A percentile compares a stretch with the other conserved stretches of the same genome.
Conservation (phyloP, 2,329 filamentous ascomycete species). For the Fonsecaea multimorphosa region DNA sequence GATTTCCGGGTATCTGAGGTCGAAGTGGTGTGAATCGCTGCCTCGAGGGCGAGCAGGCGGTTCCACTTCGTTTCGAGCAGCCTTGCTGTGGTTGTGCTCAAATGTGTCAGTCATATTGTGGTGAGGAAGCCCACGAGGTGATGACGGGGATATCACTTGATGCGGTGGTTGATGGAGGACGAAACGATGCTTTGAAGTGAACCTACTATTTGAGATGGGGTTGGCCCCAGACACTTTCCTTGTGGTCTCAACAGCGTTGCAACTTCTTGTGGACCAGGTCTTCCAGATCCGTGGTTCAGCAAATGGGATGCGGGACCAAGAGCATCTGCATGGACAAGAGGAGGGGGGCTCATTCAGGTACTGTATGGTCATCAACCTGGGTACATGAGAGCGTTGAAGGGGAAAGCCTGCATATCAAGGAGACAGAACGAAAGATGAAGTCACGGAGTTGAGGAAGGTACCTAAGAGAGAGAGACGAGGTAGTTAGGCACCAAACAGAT, state of each 20-base stretch:
- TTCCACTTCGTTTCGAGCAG: constrained; percentile 10
- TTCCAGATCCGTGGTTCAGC: background rate
- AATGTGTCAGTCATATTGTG: constrained; percentile 25
- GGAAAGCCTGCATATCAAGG: background rate
- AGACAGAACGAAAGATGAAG: background rate
- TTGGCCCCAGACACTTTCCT: constrained; percentile 1
- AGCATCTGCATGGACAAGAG: background rate
- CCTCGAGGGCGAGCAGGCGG: background rate
- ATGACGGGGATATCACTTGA: background rate
- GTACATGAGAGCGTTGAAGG: background rate
- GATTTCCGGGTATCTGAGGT: constrained; percentile 31
- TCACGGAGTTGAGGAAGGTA: background rate
- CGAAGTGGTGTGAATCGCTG: background rate
- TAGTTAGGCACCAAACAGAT: constrained; percentile 4
- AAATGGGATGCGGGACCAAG: background rate
- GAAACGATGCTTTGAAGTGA: background rate
- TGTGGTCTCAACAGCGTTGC: constrained; percentile 9
- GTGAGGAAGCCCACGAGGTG: background rate
- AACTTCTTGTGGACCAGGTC: constrained; percentile 1
- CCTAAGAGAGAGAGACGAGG: too few relatives aligned
- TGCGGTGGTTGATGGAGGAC: background rate
- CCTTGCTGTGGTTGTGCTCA: constrained; percentile 13
- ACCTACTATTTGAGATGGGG: constrained; percentile 7
- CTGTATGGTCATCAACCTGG: background rate
- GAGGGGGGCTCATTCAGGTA: too few relatives aligned